These are phyloP conservation scores for Pezicula rhizophila DNA, from an alignment of 2,329 filamentous ascomycete genomes.

Conservation along the genomic window DNA sequence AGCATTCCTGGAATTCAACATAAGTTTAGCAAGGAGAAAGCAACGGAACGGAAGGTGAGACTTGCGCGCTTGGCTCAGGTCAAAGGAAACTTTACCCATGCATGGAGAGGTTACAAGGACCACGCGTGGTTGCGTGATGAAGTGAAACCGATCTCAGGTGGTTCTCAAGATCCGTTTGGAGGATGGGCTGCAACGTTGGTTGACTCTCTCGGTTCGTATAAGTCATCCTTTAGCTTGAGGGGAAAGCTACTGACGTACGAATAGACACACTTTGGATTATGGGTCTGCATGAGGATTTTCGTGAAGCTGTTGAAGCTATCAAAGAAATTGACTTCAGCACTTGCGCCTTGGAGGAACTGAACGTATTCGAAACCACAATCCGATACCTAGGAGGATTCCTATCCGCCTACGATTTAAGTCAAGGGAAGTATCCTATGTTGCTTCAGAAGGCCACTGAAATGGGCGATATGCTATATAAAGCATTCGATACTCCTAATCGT, in stretches of 20 bases:
- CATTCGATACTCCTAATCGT: conserved; percentile 79
- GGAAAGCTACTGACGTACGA: not conserved
- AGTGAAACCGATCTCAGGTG: conserved; percentile 62
- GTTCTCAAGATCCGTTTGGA: conserved; percentile 71
- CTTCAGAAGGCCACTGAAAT: conserved; percentile 63
- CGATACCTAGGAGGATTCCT: conserved; percentile 80
- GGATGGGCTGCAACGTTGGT: conserved; percentile 83
- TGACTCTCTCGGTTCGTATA: conserved; percentile 47
- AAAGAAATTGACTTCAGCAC: conserved; percentile 74
- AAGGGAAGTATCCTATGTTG: conserved; percentile 56
- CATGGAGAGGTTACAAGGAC: conserved; percentile 74
- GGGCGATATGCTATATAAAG: conserved; percentile 61
- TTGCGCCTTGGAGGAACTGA: conserved; percentile 21
- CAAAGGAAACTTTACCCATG: conserved; percentile 4
- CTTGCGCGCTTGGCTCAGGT: not conserved
- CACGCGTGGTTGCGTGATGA: conserved; percentile 82
- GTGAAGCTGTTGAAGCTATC: conserved; percentile 63
- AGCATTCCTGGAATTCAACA: conserved; percentile 3
- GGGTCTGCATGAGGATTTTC: conserved; percentile 68
- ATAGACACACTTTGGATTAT: conserved; percentile 78
- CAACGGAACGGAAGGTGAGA: not conserved
- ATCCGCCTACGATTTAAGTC: conserved; percentile 77
- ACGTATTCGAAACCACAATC: conserved; percentile 79
- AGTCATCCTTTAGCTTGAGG: not conserved
- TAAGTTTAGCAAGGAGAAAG: not conserved